Conservation (phyloP, 306 rosid genomes). For the Glycine tomentella region DNA sequence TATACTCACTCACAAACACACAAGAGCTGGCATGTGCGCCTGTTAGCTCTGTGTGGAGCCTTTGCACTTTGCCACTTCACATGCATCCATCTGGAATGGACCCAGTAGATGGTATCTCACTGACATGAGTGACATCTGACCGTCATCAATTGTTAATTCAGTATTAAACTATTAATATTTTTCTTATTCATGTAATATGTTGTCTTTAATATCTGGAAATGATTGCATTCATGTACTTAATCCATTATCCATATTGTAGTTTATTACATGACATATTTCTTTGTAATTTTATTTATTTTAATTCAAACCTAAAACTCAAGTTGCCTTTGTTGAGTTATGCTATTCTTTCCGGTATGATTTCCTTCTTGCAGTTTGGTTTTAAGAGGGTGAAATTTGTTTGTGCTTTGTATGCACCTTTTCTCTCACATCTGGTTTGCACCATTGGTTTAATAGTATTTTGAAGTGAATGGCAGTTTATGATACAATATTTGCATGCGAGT, state of each 20-base stretch:
- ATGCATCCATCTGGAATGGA: conserved; percentile 34
- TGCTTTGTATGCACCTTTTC: conserved; percentile 2
- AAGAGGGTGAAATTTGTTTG: background rate
- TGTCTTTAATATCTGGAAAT: background rate
- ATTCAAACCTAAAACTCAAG: background rate
- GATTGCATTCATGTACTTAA: too few species aligned
- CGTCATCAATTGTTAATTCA: conserved; percentile 15
- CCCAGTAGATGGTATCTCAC: conserved; percentile 15
- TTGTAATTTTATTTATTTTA: background rate
- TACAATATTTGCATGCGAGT: conserved; percentile 20
- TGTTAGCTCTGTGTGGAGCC: conserved; percentile 35
- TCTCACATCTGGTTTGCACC: background rate
- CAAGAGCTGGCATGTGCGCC: conserved; percentile 20
- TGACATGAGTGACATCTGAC: background rate
- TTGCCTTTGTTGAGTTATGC: too few species aligned
- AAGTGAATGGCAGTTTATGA: background rate
- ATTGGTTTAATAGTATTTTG: too few species aligned
- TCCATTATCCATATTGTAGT: too few species aligned
- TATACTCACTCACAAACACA: background rate
- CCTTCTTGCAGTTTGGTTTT: background rate
- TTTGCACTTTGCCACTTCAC: conserved; percentile 35
- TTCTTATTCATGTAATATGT: background rate
- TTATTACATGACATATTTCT: background rate
- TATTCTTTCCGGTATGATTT: too few species aligned
- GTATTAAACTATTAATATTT: background rate